Conservation (phyloP, 2,329 filamentous ascomycete species). For the Xylaria sp. region DNA sequence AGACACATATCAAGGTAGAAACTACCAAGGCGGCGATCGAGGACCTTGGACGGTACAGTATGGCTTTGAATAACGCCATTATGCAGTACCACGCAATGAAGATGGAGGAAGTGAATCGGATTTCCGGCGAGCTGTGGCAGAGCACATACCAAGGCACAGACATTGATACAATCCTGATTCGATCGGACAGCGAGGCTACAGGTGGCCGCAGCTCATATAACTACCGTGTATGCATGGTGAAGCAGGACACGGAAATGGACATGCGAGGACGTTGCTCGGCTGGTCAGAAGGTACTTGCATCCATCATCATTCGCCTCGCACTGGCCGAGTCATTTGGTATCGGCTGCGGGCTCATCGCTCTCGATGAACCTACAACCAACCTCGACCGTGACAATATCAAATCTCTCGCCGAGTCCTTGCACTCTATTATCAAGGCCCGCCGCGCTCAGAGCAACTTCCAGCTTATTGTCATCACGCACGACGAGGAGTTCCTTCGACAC, state of each 20-base stretch:
- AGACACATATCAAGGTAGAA: slow-evolving; percentile 86
- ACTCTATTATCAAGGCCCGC: slow-evolving; percentile 83
- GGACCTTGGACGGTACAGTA: slow-evolving; percentile 81
- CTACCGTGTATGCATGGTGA: slow-evolving; percentile 97
- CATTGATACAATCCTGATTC: slow-evolving; percentile 94
- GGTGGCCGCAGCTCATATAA: slow-evolving; percentile 85
- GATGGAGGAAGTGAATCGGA: slow-evolving; percentile 97
- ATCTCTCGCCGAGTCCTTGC: slow-evolving; percentile 81
- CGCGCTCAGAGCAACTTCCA: slow-evolving; percentile 93
- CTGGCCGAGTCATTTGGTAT: slow-evolving; percentile 95
- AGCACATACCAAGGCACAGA: slow-evolving; percentile 96
- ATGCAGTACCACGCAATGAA: slow-evolving; percentile 97
- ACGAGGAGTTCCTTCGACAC: slow-evolving; percentile 90
- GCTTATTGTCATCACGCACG: slow-evolving; percentile 97
- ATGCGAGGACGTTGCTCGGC: slow-evolving; percentile 98
- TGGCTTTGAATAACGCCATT: slow-evolving; percentile 91
- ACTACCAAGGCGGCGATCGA: slow-evolving; percentile 93
- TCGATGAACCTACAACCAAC: slow-evolving; percentile 98
- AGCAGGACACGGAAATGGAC: slow-evolving; percentile 97
- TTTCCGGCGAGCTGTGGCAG: slow-evolving; percentile 95
- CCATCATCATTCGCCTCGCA: slow-evolving; percentile 95
- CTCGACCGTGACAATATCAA: slow-evolving; percentile 94
- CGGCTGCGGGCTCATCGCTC: slow-evolving; percentile 93
- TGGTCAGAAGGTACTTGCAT: slow-evolving; percentile 93
- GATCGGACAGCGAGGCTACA: slow-evolving; percentile 81